These are phyloP conservation scores for Seminavis robusta DNA, from an alignment of 108 stramenopile species.

Conservation along the genomic window DNA sequence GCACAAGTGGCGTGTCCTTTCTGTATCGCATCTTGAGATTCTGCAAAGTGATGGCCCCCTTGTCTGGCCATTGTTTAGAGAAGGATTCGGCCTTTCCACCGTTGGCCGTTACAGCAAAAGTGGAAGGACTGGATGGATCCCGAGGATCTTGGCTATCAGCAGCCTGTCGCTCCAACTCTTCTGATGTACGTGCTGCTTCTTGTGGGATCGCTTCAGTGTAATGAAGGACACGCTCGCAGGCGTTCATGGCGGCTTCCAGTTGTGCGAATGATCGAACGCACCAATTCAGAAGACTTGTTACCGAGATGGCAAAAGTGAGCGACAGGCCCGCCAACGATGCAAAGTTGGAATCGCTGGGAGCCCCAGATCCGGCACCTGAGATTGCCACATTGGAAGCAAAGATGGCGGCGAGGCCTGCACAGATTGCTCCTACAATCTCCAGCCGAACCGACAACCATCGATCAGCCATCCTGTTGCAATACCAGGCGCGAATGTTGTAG, in stretches of 20 bases:
- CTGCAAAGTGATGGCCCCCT: constrained; percentile 67
- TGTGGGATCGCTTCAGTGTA: constrained; percentile 71
- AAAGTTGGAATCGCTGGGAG: constrained; percentile 26
- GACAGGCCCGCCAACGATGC: constrained; percentile 78
- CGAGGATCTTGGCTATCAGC: too few species aligned
- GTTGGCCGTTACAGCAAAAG: constrained; percentile 34
- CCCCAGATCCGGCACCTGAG: constrained; percentile 28
- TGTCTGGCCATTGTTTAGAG: constrained; percentile 63
- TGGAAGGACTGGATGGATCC: neutral
- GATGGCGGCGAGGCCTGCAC: constrained; percentile 60
- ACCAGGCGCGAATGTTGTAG: constrained; percentile 54
- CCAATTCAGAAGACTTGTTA: constrained; percentile 85
- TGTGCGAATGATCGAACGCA: constrained; percentile 77
- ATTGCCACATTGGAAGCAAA: constrained; percentile 64
- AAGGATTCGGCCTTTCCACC: constrained; percentile 50
- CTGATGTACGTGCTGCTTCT: constrained; percentile 58
- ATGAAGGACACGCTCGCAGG: constrained; percentile 80
- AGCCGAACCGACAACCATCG: constrained; percentile 80
- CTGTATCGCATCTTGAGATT: constrained; percentile 83
- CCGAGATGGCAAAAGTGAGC: constrained; percentile 74
- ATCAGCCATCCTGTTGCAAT: constrained; percentile 62
- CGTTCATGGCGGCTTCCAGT: constrained; percentile 89
- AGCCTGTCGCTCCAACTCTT: constrained; percentile 49
- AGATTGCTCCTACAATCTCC: constrained; percentile 56
- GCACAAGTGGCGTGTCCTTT: constrained; percentile 71